Percentiles rank a stretch among this genome's conserved stretches.
Evolutionary conservation across 164 flowering plant species (phyloP).

Genomic region (Protea cynaroides): DNA sequence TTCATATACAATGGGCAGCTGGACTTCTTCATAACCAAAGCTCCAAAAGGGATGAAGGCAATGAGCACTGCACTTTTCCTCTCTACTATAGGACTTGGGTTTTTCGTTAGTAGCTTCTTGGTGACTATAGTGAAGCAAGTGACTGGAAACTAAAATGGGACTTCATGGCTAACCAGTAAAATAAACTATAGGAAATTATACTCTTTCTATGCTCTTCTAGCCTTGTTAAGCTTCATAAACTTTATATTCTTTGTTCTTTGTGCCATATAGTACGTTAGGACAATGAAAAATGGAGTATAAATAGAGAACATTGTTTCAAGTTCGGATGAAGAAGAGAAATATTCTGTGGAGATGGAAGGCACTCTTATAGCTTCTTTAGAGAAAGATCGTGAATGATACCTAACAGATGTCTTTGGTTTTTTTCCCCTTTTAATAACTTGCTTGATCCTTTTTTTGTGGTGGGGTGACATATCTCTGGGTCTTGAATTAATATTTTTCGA

Average conservation of each 20-base stretch:
- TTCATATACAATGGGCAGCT: slow-evolving; percentile 31
- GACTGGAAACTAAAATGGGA: slow-evolving; percentile 32
- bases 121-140: slow-evolving; percentile 62
- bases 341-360: slow-evolving; percentile 26
- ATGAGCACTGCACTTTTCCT: slow-evolving; percentile 98
- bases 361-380: slow-evolving; percentile 13
- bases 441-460: no score
- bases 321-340: slow-evolving; percentile 16
- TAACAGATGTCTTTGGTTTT: no score
- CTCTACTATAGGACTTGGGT: slow-evolving; percentile 29
- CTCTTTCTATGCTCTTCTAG: no score
- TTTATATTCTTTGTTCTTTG: no score
- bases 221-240: no score
- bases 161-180: slow-evolving; percentile 70
- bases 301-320: slow-evolving; percentile 16
- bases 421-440: no score
- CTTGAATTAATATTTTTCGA: no score
- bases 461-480: no score
- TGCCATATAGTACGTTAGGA: slow-evolving; percentile 22
- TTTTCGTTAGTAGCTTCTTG: slow-evolving; percentile 64
- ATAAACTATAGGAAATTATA: slow-evolving; percentile 44
- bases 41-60: slow-evolving; percentile 94
- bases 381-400: slow-evolving; percentile 20
- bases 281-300: no score
- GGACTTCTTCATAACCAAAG: slow-evolving; percentile 16